These are phyloP conservation scores for Debaryomyces psychrophilus DNA, from an alignment of 1,139 yeast genomes.

Conservation along the genomic window DNA sequence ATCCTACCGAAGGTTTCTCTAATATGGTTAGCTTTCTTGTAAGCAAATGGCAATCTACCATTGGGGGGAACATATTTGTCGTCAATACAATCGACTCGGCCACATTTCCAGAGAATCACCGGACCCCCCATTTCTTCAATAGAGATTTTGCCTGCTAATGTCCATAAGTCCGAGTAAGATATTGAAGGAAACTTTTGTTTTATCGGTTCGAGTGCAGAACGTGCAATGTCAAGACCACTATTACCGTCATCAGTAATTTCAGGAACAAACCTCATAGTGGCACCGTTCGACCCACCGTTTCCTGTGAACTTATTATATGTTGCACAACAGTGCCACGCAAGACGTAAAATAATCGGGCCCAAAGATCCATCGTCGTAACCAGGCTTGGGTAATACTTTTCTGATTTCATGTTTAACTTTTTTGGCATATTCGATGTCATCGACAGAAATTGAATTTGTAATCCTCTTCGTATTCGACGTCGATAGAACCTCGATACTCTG, in stretches of 20 bases:
- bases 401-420: conserved; percentile 20
- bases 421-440: conserved; percentile 17
- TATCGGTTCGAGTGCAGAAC: conserved; percentile 58
- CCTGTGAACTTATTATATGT: conserved; percentile 57
- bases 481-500: conserved; percentile 13
- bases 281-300: conserved; percentile 71
- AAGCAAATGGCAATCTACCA: conserved; percentile 64
- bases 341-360: conserved; percentile 64
- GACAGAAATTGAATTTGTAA: conserved; percentile 13
- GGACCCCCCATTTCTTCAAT: conserved; percentile 68
- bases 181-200: conserved; percentile 58
- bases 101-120: conserved; percentile 58
- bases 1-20: conserved; percentile 56
- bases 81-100: conserved; percentile 61
- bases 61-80: conserved; percentile 58
- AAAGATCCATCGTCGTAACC: conserved; percentile 64
- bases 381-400: conserved; percentile 15
- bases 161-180: conserved; percentile 67
- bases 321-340: conserved; percentile 76
- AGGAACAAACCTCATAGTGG: conserved; percentile 62
- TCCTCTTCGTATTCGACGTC: conserved; percentile 8
- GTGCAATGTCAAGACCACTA: conserved; percentile 60
- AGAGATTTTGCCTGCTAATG: conserved; percentile 65
- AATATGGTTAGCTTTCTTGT: conserved; percentile 55
- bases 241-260: conserved; percentile 57